These are phyloP conservation scores for Peniophora sp. DNA, from an alignment of 1,284 basidiomycete species.

Conservation along the genomic window DNA sequence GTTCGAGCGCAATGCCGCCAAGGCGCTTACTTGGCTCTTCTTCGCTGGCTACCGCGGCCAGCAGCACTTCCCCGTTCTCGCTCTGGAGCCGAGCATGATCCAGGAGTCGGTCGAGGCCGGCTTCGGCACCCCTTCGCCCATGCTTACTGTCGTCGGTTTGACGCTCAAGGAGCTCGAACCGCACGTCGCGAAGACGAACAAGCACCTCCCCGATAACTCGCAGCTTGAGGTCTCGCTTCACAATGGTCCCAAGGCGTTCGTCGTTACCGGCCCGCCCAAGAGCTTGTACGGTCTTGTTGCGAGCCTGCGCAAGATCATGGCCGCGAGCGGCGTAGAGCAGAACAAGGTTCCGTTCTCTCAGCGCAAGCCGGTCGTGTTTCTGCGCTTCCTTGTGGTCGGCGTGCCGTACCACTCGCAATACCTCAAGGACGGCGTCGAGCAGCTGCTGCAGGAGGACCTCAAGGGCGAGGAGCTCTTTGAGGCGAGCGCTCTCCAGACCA, in stretches of 20 bases:
- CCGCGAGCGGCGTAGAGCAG: slow-evolving; percentile 84
- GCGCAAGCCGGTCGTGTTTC: slow-evolving; percentile 89
- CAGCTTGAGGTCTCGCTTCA: slow-evolving; percentile 82
- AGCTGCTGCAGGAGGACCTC: slow-evolving; percentile 70
- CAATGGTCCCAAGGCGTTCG: slow-evolving; percentile 88
- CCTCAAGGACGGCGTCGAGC: slow-evolving; percentile 71
- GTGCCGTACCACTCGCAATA: slow-evolving; percentile 95
- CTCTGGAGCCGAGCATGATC: slow-evolving; percentile 84
- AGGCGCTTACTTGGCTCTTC: slow-evolving; percentile 89
- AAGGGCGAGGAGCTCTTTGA: slow-evolving; percentile 76
- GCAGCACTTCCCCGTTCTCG: slow-evolving; percentile 89
- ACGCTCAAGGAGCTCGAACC: slow-evolving; percentile 71
- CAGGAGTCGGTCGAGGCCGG: slow-evolving; percentile 87
- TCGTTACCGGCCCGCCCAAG: slow-evolving; percentile 89
- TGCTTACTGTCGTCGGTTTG: slow-evolving; percentile 88
- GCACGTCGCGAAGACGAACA: slow-evolving; percentile 86
- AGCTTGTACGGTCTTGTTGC: slow-evolving; percentile 93
- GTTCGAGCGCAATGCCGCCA: slow-evolving; percentile 69
- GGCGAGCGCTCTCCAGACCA: slow-evolving; percentile 67
- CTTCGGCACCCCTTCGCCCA: slow-evolving; percentile 89
- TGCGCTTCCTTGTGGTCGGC: slow-evolving; percentile 89
- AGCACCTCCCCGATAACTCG: slow-evolving; percentile 73
- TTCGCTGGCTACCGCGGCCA: slow-evolving; percentile 91
- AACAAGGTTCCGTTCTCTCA: slow-evolving; percentile 92
- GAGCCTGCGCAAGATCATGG: slow-evolving; percentile 83